Evolutionary conservation across 129 eudicot species (phyloP), one percentile per base, ranked within the genome.

Genomic region (Flaveria robusta): DNA sequence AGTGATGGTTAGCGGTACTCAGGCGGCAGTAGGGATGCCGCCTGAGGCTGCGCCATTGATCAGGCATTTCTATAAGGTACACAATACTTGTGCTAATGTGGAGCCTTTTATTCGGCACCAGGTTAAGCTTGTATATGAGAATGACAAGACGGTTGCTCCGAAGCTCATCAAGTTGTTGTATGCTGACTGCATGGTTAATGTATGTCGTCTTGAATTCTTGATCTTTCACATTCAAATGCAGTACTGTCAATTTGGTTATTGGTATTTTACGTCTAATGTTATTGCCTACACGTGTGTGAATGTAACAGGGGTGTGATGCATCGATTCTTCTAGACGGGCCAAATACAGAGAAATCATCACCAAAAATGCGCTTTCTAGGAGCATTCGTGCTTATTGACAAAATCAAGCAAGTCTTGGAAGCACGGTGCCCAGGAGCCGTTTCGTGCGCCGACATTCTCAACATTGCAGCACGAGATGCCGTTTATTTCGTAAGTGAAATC

Each of bases 171-270:
- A 91, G 83, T 70, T 93, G 79, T 89, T 93, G 74, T 93, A 90
- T 71, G 82, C 96, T 0, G 98, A 93, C 59, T 93, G 97, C 92
- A 90, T 93, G 92, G 88, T 85, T 75, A 88, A 82, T 82, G 98
- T 88, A 85, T 12, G 96, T 77, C 13, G n/a, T n/a, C n/a, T n/a
- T n/a, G n/a, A n/a, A 54, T 68, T 13, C n/a, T 60, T 18, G 45
- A 12, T 29, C 63, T 69, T 22, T 63, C 12, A 60, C 58, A 23
- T 22, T 31, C 45, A 13, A 18, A 41, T 7, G 60, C 16, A 12
- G 13, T 2, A 26, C 37, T 29, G 54, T 19, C 46, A 60, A 11
- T 34, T 12, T 43, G 39, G 39, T 43, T 43, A 43, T 43, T 43
- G 9, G 13, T 43, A 10, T 3, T 2, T 0, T 43, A 11, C 7